Percentiles rank a stretch among this genome's conserved stretches.
phyloP scores from a whole-genome alignment of 805 yeast genomes.

The Hanseniaspora clermontiae region DNA sequence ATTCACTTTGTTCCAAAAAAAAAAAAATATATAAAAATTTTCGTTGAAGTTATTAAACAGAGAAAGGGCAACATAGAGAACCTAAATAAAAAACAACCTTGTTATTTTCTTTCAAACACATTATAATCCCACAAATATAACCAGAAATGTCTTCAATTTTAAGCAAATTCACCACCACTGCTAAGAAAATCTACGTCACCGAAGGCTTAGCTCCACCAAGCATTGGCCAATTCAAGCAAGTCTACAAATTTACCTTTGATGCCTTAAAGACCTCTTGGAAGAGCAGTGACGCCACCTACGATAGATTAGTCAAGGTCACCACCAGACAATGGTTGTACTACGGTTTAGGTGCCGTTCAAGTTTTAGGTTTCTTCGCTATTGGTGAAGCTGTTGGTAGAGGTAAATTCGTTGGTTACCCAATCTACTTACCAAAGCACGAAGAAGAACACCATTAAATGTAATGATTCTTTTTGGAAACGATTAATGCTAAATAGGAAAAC shows the following conservation, averaged over 20 bases:
- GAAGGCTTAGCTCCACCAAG: constrained; percentile 93
- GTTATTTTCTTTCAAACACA: background rate
- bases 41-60: too few species aligned
- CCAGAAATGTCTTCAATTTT: constrained; percentile 17
- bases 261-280: constrained; percentile 30
- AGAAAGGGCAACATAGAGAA: background rate
- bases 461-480: background rate
- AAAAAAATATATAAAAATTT: too few species aligned
- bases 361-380: constrained; percentile 79
- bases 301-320: constrained; percentile 36
- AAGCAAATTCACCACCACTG: constrained; percentile 25
- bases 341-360: constrained; percentile 67
- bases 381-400: constrained; percentile 98
- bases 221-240: constrained; percentile 58
- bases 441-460: constrained; percentile 15
- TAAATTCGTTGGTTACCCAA: constrained; percentile 68
- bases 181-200: constrained; percentile 61
- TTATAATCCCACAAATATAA: background rate
- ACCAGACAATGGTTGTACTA: constrained; percentile 50
- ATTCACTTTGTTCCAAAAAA: too few species aligned
- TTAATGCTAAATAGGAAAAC: background rate
- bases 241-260: constrained; percentile 35
- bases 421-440: constrained; percentile 28
- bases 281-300: constrained; percentile 32
- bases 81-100: background rate